phyloP scores from a whole-genome alignment of 768 basidiomycete species.

The Lentinula sp. region DNA sequence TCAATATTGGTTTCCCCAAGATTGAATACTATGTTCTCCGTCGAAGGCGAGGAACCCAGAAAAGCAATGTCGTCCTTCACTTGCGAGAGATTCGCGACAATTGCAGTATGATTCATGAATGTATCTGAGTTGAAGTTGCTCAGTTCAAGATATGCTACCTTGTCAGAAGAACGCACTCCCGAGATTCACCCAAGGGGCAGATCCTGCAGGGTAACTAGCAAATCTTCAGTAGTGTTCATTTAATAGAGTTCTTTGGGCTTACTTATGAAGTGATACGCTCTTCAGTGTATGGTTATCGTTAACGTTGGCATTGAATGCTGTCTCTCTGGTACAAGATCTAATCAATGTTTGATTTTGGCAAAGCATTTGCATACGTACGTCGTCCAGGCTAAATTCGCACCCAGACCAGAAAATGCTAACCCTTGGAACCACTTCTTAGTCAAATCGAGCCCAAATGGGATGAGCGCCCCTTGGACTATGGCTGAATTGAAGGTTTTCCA shows the following conservation, averaged over 20 bases:
- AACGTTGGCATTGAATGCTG: conserved; percentile 1
- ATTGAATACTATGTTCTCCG: background rate
- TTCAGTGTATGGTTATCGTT: background rate
- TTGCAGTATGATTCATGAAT: conserved; percentile 4
- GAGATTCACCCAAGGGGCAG: conserved; percentile 3
- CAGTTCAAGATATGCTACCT: background rate
- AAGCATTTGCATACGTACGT: background rate
- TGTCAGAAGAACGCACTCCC: background rate
- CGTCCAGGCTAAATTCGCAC: background rate
- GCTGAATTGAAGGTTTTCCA: background rate
- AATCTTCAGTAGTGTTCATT: background rate
- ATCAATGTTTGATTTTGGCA: background rate
- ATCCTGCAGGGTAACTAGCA: background rate
- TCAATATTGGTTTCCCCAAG: conserved; percentile 2
- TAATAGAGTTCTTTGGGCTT: too few species aligned
- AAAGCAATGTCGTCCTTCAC: conserved; percentile 1
- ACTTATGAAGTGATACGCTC: background rate
- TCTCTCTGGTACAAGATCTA: background rate
- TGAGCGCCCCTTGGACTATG: background rate
- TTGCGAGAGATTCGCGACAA: conserved; percentile 1
- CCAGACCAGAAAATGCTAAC: conserved; percentile 1
- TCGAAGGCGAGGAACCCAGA: background rate
- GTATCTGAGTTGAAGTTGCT: background rate
- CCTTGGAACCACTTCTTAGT: conserved; percentile 4
- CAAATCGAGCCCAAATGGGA: background rate